Conservation (phyloP, 352 stramenopile genomes). For the Phytopythium delawarense region DNA sequence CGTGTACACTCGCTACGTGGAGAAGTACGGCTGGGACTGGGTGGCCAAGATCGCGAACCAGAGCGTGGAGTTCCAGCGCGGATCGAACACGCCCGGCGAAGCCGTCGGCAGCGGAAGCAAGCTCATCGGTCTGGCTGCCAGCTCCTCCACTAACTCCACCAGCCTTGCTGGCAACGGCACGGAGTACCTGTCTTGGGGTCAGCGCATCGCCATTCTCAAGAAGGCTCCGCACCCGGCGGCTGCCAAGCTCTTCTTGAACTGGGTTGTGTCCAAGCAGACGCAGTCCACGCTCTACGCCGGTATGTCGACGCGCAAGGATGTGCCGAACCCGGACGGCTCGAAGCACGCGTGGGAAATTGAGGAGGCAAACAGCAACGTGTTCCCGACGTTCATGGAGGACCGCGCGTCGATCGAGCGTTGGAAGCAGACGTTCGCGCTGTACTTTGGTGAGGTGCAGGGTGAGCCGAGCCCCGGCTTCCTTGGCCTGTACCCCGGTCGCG, state of each 20-base stretch:
- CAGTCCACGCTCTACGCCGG: conserved; percentile 22
- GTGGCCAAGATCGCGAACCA: conserved; percentile 4
- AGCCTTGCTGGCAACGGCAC: conserved; percentile 14
- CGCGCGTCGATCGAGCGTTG: conserved; percentile 35
- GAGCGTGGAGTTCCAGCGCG: conserved; percentile 1
- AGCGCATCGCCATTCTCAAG: conserved; percentile 52
- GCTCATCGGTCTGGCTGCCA: neutral
- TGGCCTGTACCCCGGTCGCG: conserved; percentile 28
- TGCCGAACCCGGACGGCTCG: conserved; percentile 23
- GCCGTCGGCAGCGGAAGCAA: conserved; percentile 2
- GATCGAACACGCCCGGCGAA: conserved; percentile 3
- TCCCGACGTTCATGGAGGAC: conserved; percentile 46
- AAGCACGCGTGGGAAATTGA: conserved; percentile 29
- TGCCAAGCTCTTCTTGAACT: conserved; percentile 59
- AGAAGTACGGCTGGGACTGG: conserved; percentile 34
- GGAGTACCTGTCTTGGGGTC: conserved; percentile 38
- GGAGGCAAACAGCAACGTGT: conserved; percentile 25
- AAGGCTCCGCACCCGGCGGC: conserved; percentile 46
- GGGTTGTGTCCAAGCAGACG: conserved; percentile 28
- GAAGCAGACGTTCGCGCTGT: conserved; percentile 38
- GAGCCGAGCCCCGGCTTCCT: conserved; percentile 29
- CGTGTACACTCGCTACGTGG: conserved; percentile 34
- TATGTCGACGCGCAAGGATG: conserved; percentile 24
- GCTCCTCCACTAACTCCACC: neutral
- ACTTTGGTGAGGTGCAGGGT: conserved; percentile 50